Evolutionary conservation across 2,329 filamentous ascomycete genomes (phyloP).

Genomic region (Hortaea werneckii): DNA sequence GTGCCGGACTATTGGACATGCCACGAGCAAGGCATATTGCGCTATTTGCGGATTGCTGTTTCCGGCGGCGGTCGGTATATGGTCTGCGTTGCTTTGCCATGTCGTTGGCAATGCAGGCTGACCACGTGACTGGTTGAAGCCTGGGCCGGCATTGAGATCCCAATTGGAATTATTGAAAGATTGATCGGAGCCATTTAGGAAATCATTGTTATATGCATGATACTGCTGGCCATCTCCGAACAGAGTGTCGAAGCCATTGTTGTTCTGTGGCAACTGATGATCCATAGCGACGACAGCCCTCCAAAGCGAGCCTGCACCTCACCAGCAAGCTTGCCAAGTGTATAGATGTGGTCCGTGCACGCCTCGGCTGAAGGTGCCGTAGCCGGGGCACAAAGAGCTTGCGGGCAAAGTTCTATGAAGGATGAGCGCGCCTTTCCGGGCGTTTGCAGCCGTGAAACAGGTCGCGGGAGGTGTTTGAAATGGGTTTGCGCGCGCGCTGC

Average conservation of each 20-base stretch:
- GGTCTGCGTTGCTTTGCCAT: slow-evolving; percentile 19
- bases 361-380: not conserved
- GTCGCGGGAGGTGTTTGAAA: not conserved
- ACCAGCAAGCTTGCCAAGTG: not conserved
- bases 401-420: slow-evolving; percentile 1
- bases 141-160: slow-evolving; percentile 20
- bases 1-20: slow-evolving; percentile 19
- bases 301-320: not conserved
- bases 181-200: slow-evolving; percentile 17
- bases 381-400: not conserved
- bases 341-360: slow-evolving; percentile 5
- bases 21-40: slow-evolving; percentile 15
- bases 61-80: slow-evolving; percentile 10
- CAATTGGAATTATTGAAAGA: slow-evolving; percentile 22
- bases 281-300: slow-evolving; percentile 4
- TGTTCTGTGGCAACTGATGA: slow-evolving; percentile 14
- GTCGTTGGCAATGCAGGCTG: slow-evolving; percentile 9
- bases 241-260: slow-evolving; percentile 21
- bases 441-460: not conserved
- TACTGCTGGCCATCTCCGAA: slow-evolving; percentile 20
- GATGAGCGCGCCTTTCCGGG: not conserved
- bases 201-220: slow-evolving; percentile 22
- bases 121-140: slow-evolving; percentile 20
- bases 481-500: not conserved
- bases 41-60: slow-evolving; percentile 12